Conservation (phyloP, 2,329 filamentous ascomycete genomes). For the Penicillium sp. region DNA sequence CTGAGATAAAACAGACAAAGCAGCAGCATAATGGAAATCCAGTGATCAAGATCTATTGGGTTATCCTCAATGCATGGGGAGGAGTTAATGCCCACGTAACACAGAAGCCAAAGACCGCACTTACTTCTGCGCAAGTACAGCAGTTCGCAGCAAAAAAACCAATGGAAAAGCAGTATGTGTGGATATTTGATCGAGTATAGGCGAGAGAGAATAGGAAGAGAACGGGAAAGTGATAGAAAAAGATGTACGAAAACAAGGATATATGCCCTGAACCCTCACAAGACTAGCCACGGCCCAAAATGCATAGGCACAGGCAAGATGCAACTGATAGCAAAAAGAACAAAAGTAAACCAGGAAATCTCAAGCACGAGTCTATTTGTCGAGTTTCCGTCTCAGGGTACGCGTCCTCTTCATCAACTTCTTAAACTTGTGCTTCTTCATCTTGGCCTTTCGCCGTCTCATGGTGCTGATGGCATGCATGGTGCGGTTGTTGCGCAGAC, state of each 20-base stretch:
- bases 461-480: constrained; percentile 88
- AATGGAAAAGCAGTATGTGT: constrained; percentile 11
- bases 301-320: constrained; percentile 23
- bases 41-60: constrained; percentile 18
- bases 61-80: constrained; percentile 13
- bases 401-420: constrained; percentile 94
- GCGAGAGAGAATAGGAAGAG: constrained; percentile 8
- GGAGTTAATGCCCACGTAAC: not conserved
- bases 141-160: not conserved
- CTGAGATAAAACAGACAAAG: not conserved
- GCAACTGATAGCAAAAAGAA: constrained; percentile 17
- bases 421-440: constrained; percentile 99
- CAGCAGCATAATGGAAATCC: not conserved
- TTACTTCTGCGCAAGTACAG: not conserved
- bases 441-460: constrained; percentile 89
- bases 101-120: not conserved
- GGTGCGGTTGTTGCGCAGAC: constrained; percentile 55
- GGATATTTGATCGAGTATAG: constrained; percentile 21
- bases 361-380: constrained; percentile 46
- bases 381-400: constrained; percentile 81
- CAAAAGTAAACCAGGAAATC: constrained; percentile 9
- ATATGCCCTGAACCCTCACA: constrained; percentile 23
- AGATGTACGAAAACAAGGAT: constrained; percentile 17
- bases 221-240: constrained; percentile 13
- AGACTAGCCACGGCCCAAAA: constrained; percentile 17